Evolutionary conservation across 169 alveolate species (phyloP).

Genomic region (Sarcocystis neurona): DNA sequence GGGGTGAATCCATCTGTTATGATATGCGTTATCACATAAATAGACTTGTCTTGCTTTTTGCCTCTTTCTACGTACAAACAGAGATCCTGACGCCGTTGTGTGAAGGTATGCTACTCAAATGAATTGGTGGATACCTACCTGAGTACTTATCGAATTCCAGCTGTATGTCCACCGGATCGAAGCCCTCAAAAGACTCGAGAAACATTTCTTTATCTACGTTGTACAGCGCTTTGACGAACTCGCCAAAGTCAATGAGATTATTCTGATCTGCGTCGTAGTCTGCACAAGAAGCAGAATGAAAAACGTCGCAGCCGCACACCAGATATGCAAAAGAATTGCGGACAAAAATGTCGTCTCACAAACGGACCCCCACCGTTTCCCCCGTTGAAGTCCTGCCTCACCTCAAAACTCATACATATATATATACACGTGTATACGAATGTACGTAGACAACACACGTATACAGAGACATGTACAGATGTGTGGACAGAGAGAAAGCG

Average conservation of each 20-base stretch:
- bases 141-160: conserved; percentile 74
- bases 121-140: conserved; percentile 32
- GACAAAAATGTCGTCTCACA: background rate
- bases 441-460: background rate
- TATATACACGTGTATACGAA: background rate
- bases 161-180: conserved; percentile 71
- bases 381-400: background rate
- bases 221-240: conserved; percentile 71
- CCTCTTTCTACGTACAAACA: no score
- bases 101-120: background rate
- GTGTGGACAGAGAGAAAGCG: no score
- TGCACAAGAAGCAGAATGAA: conserved; percentile 60
- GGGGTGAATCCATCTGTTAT: no score
- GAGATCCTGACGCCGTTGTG: no score
- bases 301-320: conserved; percentile 62
- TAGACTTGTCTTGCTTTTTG: no score
- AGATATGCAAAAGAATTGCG: background rate
- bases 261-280: conserved; percentile 72
- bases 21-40: no score
- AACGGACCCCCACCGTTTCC: background rate
- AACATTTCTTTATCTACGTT: conserved; percentile 70
- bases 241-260: conserved; percentile 75
- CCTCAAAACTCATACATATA: background rate
- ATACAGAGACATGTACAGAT: background rate
- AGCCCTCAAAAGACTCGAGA: conserved; percentile 71